Evolutionary conservation across 441 rosid species (phyloP).

Genomic region (Corymbia citriodora): DNA sequence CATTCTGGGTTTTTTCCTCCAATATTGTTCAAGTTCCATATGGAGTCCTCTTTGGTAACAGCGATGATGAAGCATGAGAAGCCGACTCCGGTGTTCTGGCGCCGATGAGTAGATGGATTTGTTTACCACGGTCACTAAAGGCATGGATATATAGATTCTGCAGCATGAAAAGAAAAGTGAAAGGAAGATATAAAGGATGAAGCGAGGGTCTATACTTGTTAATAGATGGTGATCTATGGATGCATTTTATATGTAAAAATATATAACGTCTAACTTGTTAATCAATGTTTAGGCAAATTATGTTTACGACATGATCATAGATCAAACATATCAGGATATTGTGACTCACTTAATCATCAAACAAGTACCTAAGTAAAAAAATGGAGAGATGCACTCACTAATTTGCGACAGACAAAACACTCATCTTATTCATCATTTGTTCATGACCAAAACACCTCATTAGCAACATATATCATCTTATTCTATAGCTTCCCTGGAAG

Average conservation of each 20-base stretch:
- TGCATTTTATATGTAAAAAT: neutral
- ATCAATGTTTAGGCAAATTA: neutral
- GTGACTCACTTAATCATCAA: no score
- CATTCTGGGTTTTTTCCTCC: no score
- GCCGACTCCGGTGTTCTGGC: neutral
- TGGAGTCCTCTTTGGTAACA: neutral
- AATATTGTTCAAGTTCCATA: no score
- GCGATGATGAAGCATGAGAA: neutral
- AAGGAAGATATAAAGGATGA: neutral
- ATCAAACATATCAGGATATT: no score
- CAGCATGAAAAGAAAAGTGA: neutral
- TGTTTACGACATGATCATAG: neutral
- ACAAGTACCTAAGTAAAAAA: no score
- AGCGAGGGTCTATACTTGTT: neutral
- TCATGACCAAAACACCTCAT: no score
- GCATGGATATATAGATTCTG: neutral
- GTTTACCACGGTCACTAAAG: neutral
- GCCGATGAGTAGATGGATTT: neutral
- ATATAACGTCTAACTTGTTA: neutral
- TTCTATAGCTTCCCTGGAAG: no score
- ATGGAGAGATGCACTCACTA: no score
- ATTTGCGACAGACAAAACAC: no score
- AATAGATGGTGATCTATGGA: neutral
- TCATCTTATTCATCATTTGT: no score
- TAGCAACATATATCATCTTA: no score